Base-by-base conservation (phyloP, 169 alveolate genomes). In the Pseudocohnilembus persalinus region DNA sequence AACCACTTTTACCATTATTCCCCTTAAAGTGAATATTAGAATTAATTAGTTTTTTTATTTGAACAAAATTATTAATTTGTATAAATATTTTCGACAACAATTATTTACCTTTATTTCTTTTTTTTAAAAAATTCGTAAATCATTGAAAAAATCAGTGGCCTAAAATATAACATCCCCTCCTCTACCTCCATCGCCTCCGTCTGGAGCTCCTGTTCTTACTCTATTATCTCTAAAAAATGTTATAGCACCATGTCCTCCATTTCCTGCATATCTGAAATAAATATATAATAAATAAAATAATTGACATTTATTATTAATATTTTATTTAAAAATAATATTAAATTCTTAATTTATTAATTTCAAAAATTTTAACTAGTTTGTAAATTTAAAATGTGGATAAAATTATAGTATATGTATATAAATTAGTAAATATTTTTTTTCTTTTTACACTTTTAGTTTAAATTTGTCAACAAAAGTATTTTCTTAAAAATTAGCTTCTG, bases 101-200 rank as follows among this genome's bases (percentile, higher is more conserved):
- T 49, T 49, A 49, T 49, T 49, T 49, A 49, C 68, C 68, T 49
- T 49, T 49, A 49, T 49, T 49, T 92, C 89, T 28, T 95, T 92
- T 65, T 91, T 83, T 49, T 90, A 90, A 63, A 97, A 73, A 65
- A 88, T 89, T 74, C 90, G 92, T 31, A 96, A 93, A 85, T 93
- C 94, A 64, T 87, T 88, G 28, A 95, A 80, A 49, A 77, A 77
- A 31, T 88, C 90, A 64, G 93, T 89, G 25, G 98, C 95, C 77
- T 87, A 82, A 33, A 97, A 85, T 75, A 88, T 91, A 4, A 98
- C 96, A 82, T 93, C 92, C 1, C 99, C 99, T 33, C 99, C 99
- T 35, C 90, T 91, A 27, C 99, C 99, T 28, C 99, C 99, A 87
- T 91, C 91, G 0, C 99, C 99, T 30, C 99, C 99, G 79, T 96